Evolutionary conservation across 345 rosid species (phyloP), one percentile per base, ranked within the genome.

Genomic region (Punica granatum): DNA sequence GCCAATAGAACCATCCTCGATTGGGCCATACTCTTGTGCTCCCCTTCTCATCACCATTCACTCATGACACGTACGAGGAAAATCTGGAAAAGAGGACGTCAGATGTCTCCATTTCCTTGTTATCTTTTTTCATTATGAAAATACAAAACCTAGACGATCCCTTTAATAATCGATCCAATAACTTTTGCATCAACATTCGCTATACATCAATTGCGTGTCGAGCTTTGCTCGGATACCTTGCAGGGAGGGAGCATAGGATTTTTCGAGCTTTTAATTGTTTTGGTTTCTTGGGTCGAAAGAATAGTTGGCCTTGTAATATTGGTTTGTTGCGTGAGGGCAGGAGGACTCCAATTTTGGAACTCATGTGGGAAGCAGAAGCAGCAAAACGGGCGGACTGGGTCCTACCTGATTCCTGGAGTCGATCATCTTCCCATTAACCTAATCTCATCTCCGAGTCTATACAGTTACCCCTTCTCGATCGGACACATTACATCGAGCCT

Each of bases 21-120:
- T 16, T 14, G 23, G 51, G 25, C 42, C 43, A 60, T 53, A 65
- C 61, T 46, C 48, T 32, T 6, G 19, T 34, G 21, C 63, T 25
- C 39, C 35, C 25, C n/a, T n/a, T n/a, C 18, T n/a, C 49, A 16
- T 49, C 66, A 23, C 33, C 41, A 49, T 69, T 34, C 7, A 62
- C 12, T 31, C 16, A 37, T 60, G 59, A 59, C 68, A 65, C 6
- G 68, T 35, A 62, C 34, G 73, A 72, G 70, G 76, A 61, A 42
- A 65, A 65, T 69, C 61, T 61, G 69, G 73, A 69, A 58, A 46
- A 76, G 30, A 54, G 26, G 30, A 14, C 16, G n/a, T 25, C 56
- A 23, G 66, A 36, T 34, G 30, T 28, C 49, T 32, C 30, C 41
- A n/a, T 30, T 30, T 13, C 58, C 58, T 15, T 46, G 4, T 7